Percentiles rank a stretch among this genome's conserved stretches.
Conservation (phyloP, 345 rosid species). For the Pistacia atlantica region DNA sequence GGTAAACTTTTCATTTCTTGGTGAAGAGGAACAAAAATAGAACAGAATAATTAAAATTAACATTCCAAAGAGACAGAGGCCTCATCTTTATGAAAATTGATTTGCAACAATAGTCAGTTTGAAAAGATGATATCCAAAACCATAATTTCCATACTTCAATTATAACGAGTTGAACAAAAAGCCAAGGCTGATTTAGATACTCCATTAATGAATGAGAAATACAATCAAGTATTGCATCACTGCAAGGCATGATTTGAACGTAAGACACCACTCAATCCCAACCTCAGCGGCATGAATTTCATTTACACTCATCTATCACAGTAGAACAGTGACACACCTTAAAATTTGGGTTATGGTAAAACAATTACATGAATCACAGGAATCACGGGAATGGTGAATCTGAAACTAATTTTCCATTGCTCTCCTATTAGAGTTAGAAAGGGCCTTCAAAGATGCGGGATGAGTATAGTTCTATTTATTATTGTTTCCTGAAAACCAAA, state of each 20-base stretch:
- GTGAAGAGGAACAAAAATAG: neutral
- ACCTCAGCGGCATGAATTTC: neutral
- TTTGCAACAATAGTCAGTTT: neutral
- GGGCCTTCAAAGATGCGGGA: neutral
- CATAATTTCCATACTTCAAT: neutral
- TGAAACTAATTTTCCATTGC: neutral
- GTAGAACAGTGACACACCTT: neutral
- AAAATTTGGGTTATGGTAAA: neutral
- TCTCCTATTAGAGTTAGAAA: neutral
- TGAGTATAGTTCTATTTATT: neutral
- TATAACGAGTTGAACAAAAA: neutral
- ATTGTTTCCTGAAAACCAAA: neutral
- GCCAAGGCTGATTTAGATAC: neutral
- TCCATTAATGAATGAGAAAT: neutral
- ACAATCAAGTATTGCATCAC: neutral
- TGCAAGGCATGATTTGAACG: neutral
- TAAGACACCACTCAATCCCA: neutral
- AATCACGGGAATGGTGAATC: neutral
- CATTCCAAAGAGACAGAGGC: neutral
- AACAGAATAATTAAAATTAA: neutral
- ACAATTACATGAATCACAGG: neutral
- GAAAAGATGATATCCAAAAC: neutral
- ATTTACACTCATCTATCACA: neutral
- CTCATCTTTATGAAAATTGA: neutral
- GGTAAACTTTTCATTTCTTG: neutral